Base-by-base conservation (phyloP, 176 grass and related monocot genomes). In the Puya raimondii region DNA sequence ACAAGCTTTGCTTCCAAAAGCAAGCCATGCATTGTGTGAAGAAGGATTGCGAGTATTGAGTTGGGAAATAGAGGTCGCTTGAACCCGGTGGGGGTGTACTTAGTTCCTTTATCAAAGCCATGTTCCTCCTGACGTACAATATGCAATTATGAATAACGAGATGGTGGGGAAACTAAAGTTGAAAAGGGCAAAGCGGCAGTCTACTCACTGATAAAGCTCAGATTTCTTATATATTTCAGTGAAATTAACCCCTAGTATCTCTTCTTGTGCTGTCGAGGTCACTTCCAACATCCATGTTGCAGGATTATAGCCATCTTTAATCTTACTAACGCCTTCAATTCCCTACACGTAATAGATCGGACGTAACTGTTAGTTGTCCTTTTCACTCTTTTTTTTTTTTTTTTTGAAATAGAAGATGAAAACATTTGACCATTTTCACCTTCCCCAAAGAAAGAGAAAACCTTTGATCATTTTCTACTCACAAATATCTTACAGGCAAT, bases 261-360 rank as follows among this genome's bases (percentile, higher is more conserved):
- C 81, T 80, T 92, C 93, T 72, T 92, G 93, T 49, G 71, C 47
- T 0, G 15, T 14, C 57, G 89, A 50, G 14, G 86, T 90, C 50
- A 87, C 79, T 82, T 97, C 93, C 73, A 97, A 18, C 92, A 97
- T 97, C 93, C 93, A 92, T 75, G 93, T 90, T 57, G 93, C 86
- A 9, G 93, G 89, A 71, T 97, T 97, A 23, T 97, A 90, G 16
- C 93, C 93, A 42, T 90, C 84, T 90, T 74, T 83, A 49, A 97
- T 92, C 85, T 97, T 90, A 54, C 47, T 64, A 12, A 97, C 89
- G 5, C 89, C 88, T 17, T 84, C 51, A 49, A 92, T 71, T 0
- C 52, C 67, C 93, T 97, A 52, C 16, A 61, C 15, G 51, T 66
- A 67, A 63, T 56, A 79, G 71, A 79, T 71, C 10, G 53, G 3